phyloP scores from a whole-genome alignment of 2,329 filamentous ascomycete species.

The Cladobotryum mycophilum region DNA sequence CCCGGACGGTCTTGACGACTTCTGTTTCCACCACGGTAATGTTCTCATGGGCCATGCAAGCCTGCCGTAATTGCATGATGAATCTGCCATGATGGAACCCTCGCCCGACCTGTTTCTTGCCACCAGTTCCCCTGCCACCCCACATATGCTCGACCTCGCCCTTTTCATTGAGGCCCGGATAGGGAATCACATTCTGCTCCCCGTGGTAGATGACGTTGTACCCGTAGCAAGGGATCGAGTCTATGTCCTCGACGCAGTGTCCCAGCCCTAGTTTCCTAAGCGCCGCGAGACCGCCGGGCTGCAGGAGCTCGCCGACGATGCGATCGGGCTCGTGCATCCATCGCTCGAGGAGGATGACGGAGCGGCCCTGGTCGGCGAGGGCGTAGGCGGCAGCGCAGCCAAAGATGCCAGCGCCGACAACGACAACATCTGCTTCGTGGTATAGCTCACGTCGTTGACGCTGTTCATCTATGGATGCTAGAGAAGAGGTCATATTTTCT shows the following conservation, averaged over 20 bases:
- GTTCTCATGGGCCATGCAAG: conserved; percentile 69
- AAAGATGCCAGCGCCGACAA: conserved; percentile 86
- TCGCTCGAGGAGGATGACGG: conserved; percentile 81
- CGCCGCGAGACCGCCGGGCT: conserved; percentile 82
- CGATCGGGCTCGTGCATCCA: conserved; percentile 89
- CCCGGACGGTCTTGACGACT: conserved; percentile 67
- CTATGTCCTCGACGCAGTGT: conserved; percentile 82
- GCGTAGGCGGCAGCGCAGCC: conserved; percentile 82
- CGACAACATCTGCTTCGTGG: conserved; percentile 74
- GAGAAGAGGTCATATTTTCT: neutral
- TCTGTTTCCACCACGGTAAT: conserved; percentile 90
- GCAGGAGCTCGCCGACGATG: conserved; percentile 91
- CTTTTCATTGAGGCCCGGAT: conserved; percentile 57
- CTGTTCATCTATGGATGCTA: conserved; percentile 30
- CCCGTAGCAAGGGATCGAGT: conserved; percentile 73
- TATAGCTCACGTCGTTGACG: conserved; percentile 43
- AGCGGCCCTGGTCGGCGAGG: conserved; percentile 81
- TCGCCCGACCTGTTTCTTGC: conserved; percentile 57
- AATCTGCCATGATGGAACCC: conserved; percentile 94
- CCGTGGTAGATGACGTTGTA: conserved; percentile 84
- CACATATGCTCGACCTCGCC: conserved; percentile 35
- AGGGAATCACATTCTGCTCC: conserved; percentile 67
- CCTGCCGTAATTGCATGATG: conserved; percentile 71
- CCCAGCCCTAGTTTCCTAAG: conserved; percentile 73
- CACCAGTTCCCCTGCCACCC: conserved; percentile 28